Evolutionary conservation across 495 filamentous ascomycete genomes (phyloP).

Genomic region (Lasiosphaeria ovina): DNA sequence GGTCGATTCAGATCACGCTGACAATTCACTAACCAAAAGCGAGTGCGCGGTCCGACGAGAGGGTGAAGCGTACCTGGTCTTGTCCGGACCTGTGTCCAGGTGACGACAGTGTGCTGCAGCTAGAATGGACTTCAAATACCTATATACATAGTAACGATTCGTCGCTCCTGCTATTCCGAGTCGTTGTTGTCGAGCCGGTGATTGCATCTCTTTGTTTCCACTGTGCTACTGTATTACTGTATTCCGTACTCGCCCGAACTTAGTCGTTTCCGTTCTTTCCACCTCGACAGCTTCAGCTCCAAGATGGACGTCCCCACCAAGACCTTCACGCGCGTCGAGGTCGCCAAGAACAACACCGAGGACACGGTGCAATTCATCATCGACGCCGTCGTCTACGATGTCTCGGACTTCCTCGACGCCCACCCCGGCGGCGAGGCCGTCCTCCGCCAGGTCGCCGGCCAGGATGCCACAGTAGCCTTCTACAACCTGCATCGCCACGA

Average conservation of each 20-base stretch:
- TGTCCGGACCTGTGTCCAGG: conserved; percentile 3
- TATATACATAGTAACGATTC: too few relatives aligned
- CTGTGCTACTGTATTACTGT: too few relatives aligned
- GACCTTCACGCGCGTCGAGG: conserved; percentile 69
- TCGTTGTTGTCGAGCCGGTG: too few relatives aligned
- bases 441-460: conserved; percentile 78
- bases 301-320: conserved; percentile 34
- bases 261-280: too few relatives aligned
- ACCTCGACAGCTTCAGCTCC: not conserved
- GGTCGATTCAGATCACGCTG: conserved; percentile 2
- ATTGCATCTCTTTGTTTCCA: too few relatives aligned
- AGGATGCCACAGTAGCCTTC: conserved; percentile 83
- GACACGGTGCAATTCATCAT: conserved; percentile 80
- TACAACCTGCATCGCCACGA: conserved; percentile 94
- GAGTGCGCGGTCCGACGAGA: conserved; percentile 2
- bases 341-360: conserved; percentile 79
- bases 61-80: too few relatives aligned
- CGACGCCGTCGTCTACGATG: conserved; percentile 89
- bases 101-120: conserved; percentile 8
- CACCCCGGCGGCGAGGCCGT: conserved; percentile 85
- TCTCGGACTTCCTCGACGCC: conserved; percentile 86
- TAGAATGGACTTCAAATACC: not conserved
- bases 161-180: too few relatives aligned
- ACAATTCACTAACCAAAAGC: conserved; percentile 6
- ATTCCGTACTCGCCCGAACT: too few relatives aligned